Percentiles rank a stretch among this genome's conserved stretches.
Conservation (phyloP, 345 rosid genomes). For the Psidium friedrichsthalianum region DNA sequence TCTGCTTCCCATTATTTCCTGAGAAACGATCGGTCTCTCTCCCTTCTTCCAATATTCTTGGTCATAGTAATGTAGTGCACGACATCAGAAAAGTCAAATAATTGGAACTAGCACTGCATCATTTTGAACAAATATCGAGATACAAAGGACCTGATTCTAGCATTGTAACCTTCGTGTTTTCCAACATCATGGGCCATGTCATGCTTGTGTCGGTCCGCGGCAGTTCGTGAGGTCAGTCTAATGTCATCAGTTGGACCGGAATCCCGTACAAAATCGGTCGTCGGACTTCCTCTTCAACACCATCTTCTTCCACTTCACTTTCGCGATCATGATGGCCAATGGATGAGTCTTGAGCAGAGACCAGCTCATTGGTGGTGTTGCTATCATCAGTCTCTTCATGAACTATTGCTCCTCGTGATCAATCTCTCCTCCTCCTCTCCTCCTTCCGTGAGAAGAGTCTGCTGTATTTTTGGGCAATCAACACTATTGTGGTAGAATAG, state of each 20-base stretch:
- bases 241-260: background rate
- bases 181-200: background rate
- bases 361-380: background rate
- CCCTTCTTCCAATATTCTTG: background rate
- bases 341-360: slow-evolving; percentile 7
- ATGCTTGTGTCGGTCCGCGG: background rate
- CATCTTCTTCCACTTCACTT: background rate
- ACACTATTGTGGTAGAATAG: slow-evolving; percentile 17
- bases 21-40: background rate
- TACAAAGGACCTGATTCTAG: background rate
- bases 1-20: background rate
- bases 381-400: slow-evolving; percentile 21
- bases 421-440: slow-evolving; percentile 7
- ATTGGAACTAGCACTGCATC: background rate
- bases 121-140: background rate
- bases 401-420: background rate
- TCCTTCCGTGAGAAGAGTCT: background rate
- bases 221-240: background rate
- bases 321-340: background rate
- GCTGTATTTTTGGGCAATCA: background rate
- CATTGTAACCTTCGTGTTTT: background rate
- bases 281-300: slow-evolving; percentile 1
- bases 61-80: background rate
- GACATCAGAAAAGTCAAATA: background rate
- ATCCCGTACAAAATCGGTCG: background rate